Conservation (phyloP, 148 eudicot genomes). For the Fagopyrum esculentum region DNA sequence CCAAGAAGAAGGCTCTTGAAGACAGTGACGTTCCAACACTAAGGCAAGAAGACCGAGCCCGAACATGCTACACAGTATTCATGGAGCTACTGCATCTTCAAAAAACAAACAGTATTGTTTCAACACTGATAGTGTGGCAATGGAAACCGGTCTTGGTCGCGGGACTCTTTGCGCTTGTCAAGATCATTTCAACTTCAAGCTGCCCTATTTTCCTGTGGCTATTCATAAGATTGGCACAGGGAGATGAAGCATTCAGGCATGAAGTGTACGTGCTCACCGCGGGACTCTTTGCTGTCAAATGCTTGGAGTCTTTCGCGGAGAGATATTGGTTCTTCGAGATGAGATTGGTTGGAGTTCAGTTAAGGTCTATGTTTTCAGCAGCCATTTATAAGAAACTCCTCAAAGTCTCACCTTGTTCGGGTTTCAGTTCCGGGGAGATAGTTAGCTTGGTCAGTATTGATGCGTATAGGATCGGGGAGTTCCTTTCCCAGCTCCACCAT, state of each 20-base stretch:
- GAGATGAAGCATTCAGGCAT: conserved; percentile 21
- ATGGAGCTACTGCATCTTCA: conserved; percentile 18
- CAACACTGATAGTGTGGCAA: conserved; percentile 35
- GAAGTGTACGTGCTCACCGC: conserved; percentile 33
- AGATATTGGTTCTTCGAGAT: conserved; percentile 46
- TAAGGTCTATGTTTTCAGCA: conserved; percentile 48
- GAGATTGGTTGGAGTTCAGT: conserved; percentile 42
- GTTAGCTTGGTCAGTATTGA: conserved; percentile 48
- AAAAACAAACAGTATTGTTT: conserved; percentile 19
- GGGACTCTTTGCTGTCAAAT: conserved; percentile 28
- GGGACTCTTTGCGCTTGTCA: conserved; percentile 46
- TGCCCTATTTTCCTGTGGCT: conserved; percentile 44
- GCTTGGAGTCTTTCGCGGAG: conserved; percentile 46
- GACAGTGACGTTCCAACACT: conserved; percentile 43
- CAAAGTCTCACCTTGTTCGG: conserved; percentile 34
- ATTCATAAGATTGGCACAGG: conserved; percentile 35
- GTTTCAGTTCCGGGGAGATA: conserved; percentile 42
- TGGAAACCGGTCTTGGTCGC: conserved; percentile 34
- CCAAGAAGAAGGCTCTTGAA: conserved; percentile 31
- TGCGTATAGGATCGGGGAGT: conserved; percentile 50
- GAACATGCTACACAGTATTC: conserved; percentile 32
- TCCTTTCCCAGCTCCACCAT: conserved; percentile 51
- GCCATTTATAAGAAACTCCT: conserved; percentile 50
- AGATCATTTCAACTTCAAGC: conserved; percentile 33
- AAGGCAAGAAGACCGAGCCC: conserved; percentile 34